These are phyloP conservation scores for Rhizopogon vulgaris DNA, from an alignment of 768 basidiomycete genomes.

Conservation along the genomic window DNA sequence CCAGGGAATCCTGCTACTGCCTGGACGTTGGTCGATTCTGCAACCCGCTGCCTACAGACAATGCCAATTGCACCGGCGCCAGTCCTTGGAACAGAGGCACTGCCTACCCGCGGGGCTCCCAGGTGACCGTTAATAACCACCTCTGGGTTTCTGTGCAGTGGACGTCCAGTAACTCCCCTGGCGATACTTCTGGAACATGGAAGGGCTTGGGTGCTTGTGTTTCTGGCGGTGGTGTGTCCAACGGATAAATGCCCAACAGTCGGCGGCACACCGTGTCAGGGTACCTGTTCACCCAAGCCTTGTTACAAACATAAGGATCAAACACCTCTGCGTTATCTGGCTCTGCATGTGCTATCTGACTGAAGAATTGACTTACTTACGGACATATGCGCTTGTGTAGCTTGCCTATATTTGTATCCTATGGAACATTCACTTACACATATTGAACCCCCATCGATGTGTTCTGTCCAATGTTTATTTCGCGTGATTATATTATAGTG, in stretches of 20 bases:
- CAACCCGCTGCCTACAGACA: constrained; percentile 16
- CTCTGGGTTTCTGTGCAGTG: constrained; percentile 23
- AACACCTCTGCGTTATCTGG: no score
- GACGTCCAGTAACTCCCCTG: constrained; percentile 13
- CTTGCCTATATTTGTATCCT: no score
- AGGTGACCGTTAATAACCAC: constrained; percentile 9
- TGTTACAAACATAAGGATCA: no score
- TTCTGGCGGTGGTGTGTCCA: no score
- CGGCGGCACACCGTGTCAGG: not conserved
- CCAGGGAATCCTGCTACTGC: constrained; percentile 11
- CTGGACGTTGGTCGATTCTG: constrained; percentile 12
- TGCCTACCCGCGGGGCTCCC: constrained; percentile 14
- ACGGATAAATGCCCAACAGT: constrained; percentile 2
- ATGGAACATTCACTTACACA: no score
- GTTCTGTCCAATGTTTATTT: not conserved
- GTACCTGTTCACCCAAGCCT: no score
- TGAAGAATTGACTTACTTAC: no score
- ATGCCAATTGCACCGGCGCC: constrained; percentile 16
- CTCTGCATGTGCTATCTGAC: no score
- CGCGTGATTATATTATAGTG: no score
- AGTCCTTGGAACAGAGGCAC: constrained; percentile 10
- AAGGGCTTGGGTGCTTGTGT: constrained; percentile 13
- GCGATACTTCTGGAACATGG: constrained; percentile 23
- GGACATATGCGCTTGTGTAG: no score
- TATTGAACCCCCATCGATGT: no score